Evolutionary conservation across 2,329 filamentous ascomycete genomes (phyloP), one percentile per base, ranked within the genome.

Genomic region (Fusarium pilosicola): DNA sequence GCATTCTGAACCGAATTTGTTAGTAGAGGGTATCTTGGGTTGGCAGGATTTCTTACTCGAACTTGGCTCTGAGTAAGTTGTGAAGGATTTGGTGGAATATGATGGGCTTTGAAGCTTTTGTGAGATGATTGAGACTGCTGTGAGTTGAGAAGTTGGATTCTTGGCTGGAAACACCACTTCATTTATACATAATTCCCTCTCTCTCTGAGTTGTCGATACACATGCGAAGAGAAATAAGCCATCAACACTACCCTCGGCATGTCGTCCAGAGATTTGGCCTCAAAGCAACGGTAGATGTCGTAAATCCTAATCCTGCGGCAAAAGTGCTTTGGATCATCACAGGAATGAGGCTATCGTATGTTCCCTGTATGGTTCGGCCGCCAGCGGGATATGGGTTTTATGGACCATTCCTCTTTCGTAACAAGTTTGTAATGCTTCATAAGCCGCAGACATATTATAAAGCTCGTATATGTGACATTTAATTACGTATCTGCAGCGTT

Each of bases 41-140:
- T 30, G 45, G 14, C 6, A 3, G 20, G 20, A 22, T 1, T 4
- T 48, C 26, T 48, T 28, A 48, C 45, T 48, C 3, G 45, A 22
- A n/a, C n/a, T 30, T 22, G 14, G 14, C 20, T 30, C 45, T 8
- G 3, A 8, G 20, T 12, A 13, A 12, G 13, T 48, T 15, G 4
- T 3, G 14, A 12, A 22, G 20, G 4, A 30, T 1, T 30, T 30
- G 20, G 9, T 14, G 13, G 26, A 30, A 11, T 30, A 0, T 6
- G 13, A 17, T 15, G 13, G 14, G 26, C 26, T 30, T 48, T 28
- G 26, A 7, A 22, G 26, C 9, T 30, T 11, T 30, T 22, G 7
- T 20, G 45, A 17, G 14, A 30, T 48, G 26, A 28, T 30, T 6
- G 26, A 48, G 45, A 22, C 9, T 22, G 26, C 12, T 22, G 4